phyloP scores from a whole-genome alignment of 2,329 filamentous ascomycete species.

The Corniculantispora saksenae region DNA sequence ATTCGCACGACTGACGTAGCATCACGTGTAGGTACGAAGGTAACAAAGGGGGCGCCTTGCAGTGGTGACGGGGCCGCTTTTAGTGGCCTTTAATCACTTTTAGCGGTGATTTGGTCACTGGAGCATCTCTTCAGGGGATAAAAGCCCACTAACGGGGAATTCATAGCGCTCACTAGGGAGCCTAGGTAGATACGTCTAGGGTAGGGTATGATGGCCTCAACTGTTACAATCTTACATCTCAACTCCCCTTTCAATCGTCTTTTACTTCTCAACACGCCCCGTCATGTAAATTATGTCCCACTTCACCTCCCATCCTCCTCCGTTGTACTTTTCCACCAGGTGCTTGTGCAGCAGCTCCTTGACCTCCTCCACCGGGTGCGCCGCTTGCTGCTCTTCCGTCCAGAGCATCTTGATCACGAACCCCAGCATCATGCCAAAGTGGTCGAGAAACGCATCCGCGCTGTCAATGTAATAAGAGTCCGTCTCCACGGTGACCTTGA shows the following conservation, averaged over 20 bases:
- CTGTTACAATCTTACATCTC: neutral
- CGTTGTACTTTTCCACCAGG: constrained; percentile 42
- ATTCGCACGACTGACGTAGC: constrained; percentile 4
- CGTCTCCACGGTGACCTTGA: constrained; percentile 35
- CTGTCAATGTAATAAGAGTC: constrained; percentile 33
- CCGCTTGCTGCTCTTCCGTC: constrained; percentile 39
- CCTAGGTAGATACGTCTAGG: too few relatives aligned
- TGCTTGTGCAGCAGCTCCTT: constrained; percentile 35
- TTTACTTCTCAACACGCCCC: constrained; percentile 16
- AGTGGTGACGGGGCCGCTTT: neutral
- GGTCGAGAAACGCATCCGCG: constrained; percentile 37
- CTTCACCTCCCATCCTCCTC: constrained; percentile 36
- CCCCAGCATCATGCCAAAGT: constrained; percentile 41
- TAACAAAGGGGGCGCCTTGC: neutral
- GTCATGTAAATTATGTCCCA: constrained; percentile 35
- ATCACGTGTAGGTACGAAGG: constrained; percentile 20
- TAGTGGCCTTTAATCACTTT: neutral
- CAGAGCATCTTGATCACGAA: constrained; percentile 41
- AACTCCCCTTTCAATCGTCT: neutral
- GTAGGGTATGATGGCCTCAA: neutral
- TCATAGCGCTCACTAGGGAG: neutral
- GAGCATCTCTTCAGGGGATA: neutral
- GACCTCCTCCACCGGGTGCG: constrained; percentile 42
- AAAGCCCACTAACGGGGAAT: neutral
- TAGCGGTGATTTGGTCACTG: neutral